A percentile compares a stretch with the other conserved stretches of the same genome.
These are phyloP conservation scores for Allium fistulosum DNA, from an alignment of 106 monocot genomes.

Conservation along the genomic window DNA sequence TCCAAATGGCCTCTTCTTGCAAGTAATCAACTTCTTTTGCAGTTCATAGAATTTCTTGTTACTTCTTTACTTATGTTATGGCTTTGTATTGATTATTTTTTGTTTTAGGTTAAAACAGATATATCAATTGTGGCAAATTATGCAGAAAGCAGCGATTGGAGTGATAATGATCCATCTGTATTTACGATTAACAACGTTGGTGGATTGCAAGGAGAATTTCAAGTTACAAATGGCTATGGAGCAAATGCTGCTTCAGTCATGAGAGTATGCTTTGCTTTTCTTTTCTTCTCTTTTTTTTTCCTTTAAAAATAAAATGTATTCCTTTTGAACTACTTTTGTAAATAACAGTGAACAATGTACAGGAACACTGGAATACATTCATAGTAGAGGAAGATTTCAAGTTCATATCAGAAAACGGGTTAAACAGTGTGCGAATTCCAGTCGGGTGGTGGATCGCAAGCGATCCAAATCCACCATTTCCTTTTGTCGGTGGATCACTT, in stretches of 20 bases:
- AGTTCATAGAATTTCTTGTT: neutral
- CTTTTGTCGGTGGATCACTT: slow-evolving; percentile 59
- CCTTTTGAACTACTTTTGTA: too few species aligned
- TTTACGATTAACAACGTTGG: slow-evolving; percentile 26
- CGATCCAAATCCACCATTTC: slow-evolving; percentile 41
- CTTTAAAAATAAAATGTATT: too few species aligned
- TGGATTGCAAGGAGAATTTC: slow-evolving; percentile 46
- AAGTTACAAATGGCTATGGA: slow-evolving; percentile 65
- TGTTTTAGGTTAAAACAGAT: slow-evolving; percentile 12
- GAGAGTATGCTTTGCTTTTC: slow-evolving; percentile 12
- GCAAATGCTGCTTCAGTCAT: slow-evolving; percentile 27
- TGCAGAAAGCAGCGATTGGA: slow-evolving; percentile 34
- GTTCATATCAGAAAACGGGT: slow-evolving; percentile 39
- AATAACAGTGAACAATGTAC: neutral
- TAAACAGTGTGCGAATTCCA: slow-evolving; percentile 62
- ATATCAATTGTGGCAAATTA: slow-evolving; percentile 36
- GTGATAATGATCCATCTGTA: slow-evolving; percentile 61
- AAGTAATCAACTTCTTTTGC: slow-evolving; percentile 14
- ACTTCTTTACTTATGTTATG: neutral
- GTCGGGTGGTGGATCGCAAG: slow-evolving; percentile 89
- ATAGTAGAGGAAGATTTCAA: slow-evolving; percentile 60
- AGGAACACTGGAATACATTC: slow-evolving; percentile 63
- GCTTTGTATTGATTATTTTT: neutral
- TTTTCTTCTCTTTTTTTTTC: too few species aligned
- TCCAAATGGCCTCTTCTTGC: slow-evolving; percentile 54